phyloP scores from a whole-genome alignment of 2,329 filamentous ascomycete species.

The Neurospora sp. region DNA sequence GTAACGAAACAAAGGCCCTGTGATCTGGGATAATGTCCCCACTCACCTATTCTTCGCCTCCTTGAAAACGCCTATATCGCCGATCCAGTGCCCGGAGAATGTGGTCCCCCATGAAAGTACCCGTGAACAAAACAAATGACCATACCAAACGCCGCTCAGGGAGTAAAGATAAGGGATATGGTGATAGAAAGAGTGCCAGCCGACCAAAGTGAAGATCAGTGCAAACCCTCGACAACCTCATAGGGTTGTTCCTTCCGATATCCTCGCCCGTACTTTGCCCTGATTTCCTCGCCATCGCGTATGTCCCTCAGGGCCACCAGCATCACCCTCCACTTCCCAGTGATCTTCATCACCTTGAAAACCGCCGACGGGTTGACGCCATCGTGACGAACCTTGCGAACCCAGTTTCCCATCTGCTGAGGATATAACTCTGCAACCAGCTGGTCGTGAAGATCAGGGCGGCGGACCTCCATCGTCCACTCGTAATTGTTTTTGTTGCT shows the following conservation, averaged over 20 bases:
- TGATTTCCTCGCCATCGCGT: slow-evolving; percentile 16
- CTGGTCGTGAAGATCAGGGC: slow-evolving; percentile 13
- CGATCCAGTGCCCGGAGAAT: background rate
- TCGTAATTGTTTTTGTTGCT: background rate
- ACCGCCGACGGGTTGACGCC: slow-evolving; percentile 9
- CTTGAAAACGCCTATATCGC: background rate
- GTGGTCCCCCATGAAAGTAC: background rate
- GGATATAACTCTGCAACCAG: slow-evolving; percentile 17
- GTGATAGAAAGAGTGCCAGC: background rate
- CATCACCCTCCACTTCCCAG: slow-evolving; percentile 15
- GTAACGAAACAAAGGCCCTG: background rate
- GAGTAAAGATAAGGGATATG: background rate
- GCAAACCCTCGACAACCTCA: slow-evolving; percentile 12
- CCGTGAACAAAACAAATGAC: background rate
- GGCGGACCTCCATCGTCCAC: slow-evolving; percentile 14
- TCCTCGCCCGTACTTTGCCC: slow-evolving; percentile 14
- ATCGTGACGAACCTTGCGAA: slow-evolving; percentile 14
- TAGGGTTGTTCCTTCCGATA: slow-evolving; percentile 11
- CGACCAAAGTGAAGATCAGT: slow-evolving; percentile 1
- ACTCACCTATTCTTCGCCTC: background rate
- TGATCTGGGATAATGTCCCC: background rate
- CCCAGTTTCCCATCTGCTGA: slow-evolving; percentile 17
- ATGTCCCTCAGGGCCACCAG: slow-evolving; percentile 12
- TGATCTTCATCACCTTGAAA: slow-evolving; percentile 13
- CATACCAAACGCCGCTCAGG: background rate